A percentile compares a stretch with the other conserved stretches of the same genome.
phyloP scores from a whole-genome alignment of 2,329 filamentous ascomycete species.

The Diaporthe longicolla region DNA sequence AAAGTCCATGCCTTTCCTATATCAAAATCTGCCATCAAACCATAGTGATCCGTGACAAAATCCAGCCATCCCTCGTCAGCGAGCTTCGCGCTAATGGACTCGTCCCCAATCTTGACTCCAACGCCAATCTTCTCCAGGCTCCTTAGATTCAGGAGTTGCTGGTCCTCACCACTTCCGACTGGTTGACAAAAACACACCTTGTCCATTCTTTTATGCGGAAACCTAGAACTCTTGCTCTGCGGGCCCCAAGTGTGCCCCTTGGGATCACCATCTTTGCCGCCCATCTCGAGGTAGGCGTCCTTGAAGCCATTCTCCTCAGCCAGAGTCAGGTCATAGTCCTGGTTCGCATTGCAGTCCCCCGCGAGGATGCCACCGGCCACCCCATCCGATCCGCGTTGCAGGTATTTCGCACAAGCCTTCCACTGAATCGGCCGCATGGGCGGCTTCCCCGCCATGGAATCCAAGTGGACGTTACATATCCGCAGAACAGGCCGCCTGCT shows the following conservation, averaged over 20 bases:
- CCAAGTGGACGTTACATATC: slow-evolving; percentile 40
- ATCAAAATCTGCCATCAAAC: slow-evolving; percentile 34
- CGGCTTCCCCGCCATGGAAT: slow-evolving; percentile 36
- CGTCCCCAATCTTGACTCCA: slow-evolving; percentile 57
- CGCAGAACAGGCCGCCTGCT: slow-evolving; percentile 3
- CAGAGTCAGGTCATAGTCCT: slow-evolving; percentile 63
- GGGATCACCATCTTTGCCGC: slow-evolving; percentile 61
- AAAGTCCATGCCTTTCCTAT: slow-evolving; percentile 21
- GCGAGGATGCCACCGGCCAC: slow-evolving; percentile 61
- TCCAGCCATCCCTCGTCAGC: not conserved
- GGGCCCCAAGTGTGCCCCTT: slow-evolving; percentile 70
- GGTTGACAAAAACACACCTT: slow-evolving; percentile 58
- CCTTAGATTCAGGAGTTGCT: slow-evolving; percentile 43
- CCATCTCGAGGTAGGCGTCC: slow-evolving; percentile 66
- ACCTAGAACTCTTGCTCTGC: slow-evolving; percentile 59
- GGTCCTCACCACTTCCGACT: not conserved
- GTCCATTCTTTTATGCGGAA: slow-evolving; percentile 67
- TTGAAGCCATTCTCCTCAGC: slow-evolving; percentile 61
- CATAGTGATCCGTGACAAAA: slow-evolving; percentile 39
- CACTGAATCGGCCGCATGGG: slow-evolving; percentile 36
- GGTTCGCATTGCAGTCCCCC: slow-evolving; percentile 70
- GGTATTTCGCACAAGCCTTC: slow-evolving; percentile 42
- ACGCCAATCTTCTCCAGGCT: slow-evolving; percentile 61
- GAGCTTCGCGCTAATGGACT: slow-evolving; percentile 47
- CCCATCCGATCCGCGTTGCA: slow-evolving; percentile 51